These are phyloP conservation scores for Aspergillus mulundensis DNA, from an alignment of 495 filamentous ascomycete genomes.

Conservation along the genomic window DNA sequence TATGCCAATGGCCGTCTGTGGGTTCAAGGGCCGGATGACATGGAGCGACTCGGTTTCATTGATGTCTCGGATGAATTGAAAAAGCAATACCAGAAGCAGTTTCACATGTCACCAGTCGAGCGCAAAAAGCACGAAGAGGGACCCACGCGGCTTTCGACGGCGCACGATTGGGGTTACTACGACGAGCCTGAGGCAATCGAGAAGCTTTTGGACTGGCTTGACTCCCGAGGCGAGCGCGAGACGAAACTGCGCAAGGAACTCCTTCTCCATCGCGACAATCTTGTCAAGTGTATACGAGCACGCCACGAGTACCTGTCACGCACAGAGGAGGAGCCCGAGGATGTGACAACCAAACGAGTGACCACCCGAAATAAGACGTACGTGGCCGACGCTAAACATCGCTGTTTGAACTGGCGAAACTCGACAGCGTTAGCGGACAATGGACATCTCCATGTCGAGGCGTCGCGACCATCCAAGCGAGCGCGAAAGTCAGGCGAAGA, in stretches of 20 bases:
- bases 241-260: conserved; percentile 82
- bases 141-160: conserved; percentile 67
- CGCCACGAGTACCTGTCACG: conserved; percentile 65
- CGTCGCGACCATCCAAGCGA: conserved; percentile 60
- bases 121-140: conserved; percentile 87
- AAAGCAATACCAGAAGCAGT: conserved; percentile 56
- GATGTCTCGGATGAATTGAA: conserved; percentile 67
- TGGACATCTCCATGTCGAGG: conserved; percentile 79
- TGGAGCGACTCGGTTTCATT: conserved; percentile 82
- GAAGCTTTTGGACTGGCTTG: conserved; percentile 80
- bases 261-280: conserved; percentile 68
- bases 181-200: conserved; percentile 74
- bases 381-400: conserved; percentile 55
- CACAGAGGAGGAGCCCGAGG: conserved; percentile 51
- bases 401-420: conserved; percentile 83
- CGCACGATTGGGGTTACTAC: conserved; percentile 86
- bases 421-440: conserved; percentile 67
- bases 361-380: conserved; percentile 72
- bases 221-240: conserved; percentile 78
- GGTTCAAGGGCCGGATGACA: conserved; percentile 91
- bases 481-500: conserved; percentile 51
- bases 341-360: conserved; percentile 60
- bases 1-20: conserved; percentile 95
- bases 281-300: conserved; percentile 73
- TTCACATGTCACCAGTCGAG: conserved; percentile 76